Conservation (phyloP, 495 filamentous ascomycete species). For the Penicillium daleae region DNA sequence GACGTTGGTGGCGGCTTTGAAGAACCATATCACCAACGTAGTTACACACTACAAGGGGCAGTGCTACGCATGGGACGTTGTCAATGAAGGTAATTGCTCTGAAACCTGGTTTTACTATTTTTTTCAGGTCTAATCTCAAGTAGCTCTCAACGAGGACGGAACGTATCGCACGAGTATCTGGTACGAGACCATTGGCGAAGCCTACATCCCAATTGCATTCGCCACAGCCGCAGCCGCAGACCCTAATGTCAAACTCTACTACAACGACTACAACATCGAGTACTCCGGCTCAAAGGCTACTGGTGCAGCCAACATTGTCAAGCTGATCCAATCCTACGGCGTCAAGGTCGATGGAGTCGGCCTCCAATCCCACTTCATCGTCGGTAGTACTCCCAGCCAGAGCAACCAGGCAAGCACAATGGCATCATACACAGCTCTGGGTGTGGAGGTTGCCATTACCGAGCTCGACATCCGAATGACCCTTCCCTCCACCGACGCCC, state of each 20-base stretch:
- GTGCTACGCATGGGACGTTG: conserved; percentile 52
- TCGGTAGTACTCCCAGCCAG: conserved; percentile 53
- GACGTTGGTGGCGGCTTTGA: conserved; percentile 54
- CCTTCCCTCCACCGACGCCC: conserved; percentile 48
- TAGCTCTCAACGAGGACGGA: conserved; percentile 52
- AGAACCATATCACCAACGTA: conserved; percentile 46
- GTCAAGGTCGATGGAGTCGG: conserved; percentile 68
- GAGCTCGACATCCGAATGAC: conserved; percentile 64
- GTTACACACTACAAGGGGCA: conserved; percentile 60
- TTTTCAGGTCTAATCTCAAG: not conserved
- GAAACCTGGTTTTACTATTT: too few species aligned
- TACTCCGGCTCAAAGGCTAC: conserved; percentile 51
- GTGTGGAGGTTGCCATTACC: conserved; percentile 64
- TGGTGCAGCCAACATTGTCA: conserved; percentile 53
- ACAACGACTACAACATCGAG: conserved; percentile 74
- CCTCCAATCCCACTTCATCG: conserved; percentile 64
- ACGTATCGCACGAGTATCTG: conserved; percentile 47
- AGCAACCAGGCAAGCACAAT: conserved; percentile 54
- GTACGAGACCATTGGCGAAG: conserved; percentile 47
- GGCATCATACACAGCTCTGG: conserved; percentile 50
- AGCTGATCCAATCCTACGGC: conserved; percentile 54
- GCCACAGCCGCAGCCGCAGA: conserved; percentile 53
- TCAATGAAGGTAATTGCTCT: conserved; percentile 40
- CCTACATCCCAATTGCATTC: conserved; percentile 52
- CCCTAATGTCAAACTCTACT: conserved; percentile 59